Percentiles rank a stretch among this genome's conserved stretches.
Conservation (phyloP, 805 yeast species). For the Cyberlindnera maritima region DNA sequence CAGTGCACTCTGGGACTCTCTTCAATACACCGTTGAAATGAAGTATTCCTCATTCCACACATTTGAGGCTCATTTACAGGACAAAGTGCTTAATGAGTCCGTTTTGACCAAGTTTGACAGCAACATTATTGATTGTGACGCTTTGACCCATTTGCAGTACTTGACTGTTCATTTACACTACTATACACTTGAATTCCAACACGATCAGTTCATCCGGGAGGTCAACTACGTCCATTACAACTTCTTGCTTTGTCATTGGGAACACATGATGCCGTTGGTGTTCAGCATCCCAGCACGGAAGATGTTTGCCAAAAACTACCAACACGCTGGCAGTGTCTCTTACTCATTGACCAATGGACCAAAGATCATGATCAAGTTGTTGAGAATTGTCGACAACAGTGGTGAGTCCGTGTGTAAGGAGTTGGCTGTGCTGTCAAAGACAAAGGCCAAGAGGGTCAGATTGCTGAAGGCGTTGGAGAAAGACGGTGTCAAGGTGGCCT, state of each 20-base stretch:
- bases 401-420: conserved; percentile 1
- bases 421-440: neutral
- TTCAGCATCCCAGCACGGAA: conserved; percentile 28
- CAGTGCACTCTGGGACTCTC: conserved; percentile 2
- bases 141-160: conserved; percentile 2
- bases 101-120: conserved; percentile 8
- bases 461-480: neutral
- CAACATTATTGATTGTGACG: conserved; percentile 5
- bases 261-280: conserved; percentile 33
- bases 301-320: conserved; percentile 22
- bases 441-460: neutral
- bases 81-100: conserved; percentile 9
- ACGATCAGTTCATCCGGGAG: conserved; percentile 1
- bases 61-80: conserved; percentile 11
- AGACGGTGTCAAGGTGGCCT: neutral
- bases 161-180: conserved; percentile 9
- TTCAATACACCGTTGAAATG: conserved; percentile 6
- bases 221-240: conserved; percentile 11
- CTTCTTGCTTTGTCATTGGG: conserved; percentile 25
- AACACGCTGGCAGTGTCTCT: conserved; percentile 27
- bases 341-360: conserved; percentile 26
- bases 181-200: conserved; percentile 6
- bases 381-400: conserved; percentile 8
- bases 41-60: conserved; percentile 13
- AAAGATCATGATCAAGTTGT: conserved; percentile 21